These are phyloP conservation scores for Claviceps capensis DNA, from an alignment of 2,329 filamentous ascomycete species.

Conservation along the genomic window DNA sequence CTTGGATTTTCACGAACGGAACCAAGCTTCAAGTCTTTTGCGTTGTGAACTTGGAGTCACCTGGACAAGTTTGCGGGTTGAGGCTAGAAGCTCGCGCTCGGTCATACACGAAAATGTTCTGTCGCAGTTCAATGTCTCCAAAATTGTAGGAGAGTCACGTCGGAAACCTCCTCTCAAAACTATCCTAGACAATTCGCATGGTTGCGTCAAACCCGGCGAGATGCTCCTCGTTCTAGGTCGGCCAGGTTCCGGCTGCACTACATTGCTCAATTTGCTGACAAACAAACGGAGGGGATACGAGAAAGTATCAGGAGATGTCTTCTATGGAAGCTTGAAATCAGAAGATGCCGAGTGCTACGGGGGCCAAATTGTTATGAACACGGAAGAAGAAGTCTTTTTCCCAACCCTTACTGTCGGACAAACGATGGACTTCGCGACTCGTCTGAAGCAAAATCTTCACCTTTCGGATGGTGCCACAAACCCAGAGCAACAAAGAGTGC, in stretches of 20 bases:
- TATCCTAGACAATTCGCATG: conserved; percentile 51
- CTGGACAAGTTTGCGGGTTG: conserved; percentile 50
- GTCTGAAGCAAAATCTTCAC: conserved; percentile 39
- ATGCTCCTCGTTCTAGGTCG: conserved; percentile 58
- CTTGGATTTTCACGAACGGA: conserved; percentile 25
- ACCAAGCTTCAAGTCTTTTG: conserved; percentile 31
- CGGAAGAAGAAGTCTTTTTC: conserved; percentile 52
- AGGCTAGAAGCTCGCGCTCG: conserved; percentile 45
- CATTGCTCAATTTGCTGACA: conserved; percentile 54
- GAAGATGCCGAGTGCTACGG: conserved; percentile 35
- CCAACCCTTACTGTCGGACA: conserved; percentile 57
- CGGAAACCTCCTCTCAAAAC: conserved; percentile 46
- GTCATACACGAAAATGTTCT: conserved; percentile 52
- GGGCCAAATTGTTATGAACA: conserved; percentile 54
- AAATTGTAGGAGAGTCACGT: conserved; percentile 36
- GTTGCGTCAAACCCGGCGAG: conserved; percentile 58
- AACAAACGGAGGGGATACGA: conserved; percentile 49
- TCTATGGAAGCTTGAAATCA: conserved; percentile 37
- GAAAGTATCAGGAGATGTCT: conserved; percentile 42
- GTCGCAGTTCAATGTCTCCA: conserved; percentile 42
- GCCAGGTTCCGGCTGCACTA: conserved; percentile 57
- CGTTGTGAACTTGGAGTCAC: conserved; percentile 45
- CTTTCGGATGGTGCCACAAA: conserved; percentile 29
- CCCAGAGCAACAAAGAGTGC: conserved; percentile 29
- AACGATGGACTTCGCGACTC: conserved; percentile 57